Evolutionary conservation across 179 eudicot genomes (phyloP).

Genomic region (Heliamphora pulchella): DNA sequence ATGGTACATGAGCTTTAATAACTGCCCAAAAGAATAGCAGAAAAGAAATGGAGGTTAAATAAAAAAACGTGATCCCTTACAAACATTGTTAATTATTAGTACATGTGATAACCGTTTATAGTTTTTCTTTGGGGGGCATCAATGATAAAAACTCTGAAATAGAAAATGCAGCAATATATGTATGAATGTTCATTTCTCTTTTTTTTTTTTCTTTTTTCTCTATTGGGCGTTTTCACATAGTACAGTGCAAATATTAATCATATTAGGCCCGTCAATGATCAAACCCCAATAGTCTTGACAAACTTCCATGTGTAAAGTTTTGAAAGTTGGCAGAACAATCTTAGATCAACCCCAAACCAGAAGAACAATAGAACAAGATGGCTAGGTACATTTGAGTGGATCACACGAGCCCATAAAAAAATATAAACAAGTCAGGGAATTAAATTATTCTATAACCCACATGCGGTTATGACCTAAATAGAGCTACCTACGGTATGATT

Average conservation of each 20-base stretch:
- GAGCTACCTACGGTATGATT: too few relatives aligned
- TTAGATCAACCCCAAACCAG: background rate
- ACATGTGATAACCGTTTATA: background rate
- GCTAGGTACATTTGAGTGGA: background rate
- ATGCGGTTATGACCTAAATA: too few relatives aligned
- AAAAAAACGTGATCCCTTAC: background rate
- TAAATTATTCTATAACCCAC: background rate
- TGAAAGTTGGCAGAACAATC: background rate
- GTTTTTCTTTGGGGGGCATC: background rate
- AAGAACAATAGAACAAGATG: too few relatives aligned
- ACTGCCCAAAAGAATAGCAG: conserved; percentile 37
- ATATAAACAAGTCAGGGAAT: background rate
- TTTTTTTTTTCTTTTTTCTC: background rate
- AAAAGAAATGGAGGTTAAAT: background rate
- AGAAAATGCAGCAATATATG: too few relatives aligned
- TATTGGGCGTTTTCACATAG: background rate
- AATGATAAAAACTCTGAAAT: background rate
- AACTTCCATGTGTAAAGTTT: background rate
- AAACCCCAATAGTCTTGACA: background rate
- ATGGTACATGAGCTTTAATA: conserved; percentile 90
- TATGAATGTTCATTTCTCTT: too few relatives aligned
- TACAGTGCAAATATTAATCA: background rate
- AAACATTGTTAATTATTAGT: background rate
- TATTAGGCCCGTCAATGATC: background rate
- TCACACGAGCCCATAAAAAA: background rate